Conservation (phyloP, 1,139 yeast genomes). For the Magnusiomyces clavatus region DNA sequence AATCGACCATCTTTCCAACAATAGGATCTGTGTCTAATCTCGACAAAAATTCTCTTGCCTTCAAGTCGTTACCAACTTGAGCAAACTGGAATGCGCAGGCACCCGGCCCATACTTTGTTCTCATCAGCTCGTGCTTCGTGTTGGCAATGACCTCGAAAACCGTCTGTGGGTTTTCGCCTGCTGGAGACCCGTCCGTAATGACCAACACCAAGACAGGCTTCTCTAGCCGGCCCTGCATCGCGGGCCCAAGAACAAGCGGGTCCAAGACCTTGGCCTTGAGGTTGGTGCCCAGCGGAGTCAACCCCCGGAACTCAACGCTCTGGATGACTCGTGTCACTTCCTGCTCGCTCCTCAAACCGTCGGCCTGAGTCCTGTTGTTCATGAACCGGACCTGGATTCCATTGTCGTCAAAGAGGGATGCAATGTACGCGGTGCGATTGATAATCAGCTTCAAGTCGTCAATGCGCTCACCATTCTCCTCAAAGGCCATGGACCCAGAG, state of each 20-base stretch:
- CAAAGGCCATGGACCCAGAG: conserved; percentile 31
- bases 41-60: conserved; percentile 28
- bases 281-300: conserved; percentile 29
- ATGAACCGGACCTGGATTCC: conserved; percentile 30
- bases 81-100: conserved; percentile 30
- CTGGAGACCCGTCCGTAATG: conserved; percentile 31
- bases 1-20: conserved; percentile 28
- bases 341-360: conserved; percentile 23
- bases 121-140: conserved; percentile 22
- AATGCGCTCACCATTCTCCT: conserved; percentile 31
- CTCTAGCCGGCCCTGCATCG: conserved; percentile 20
- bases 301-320: conserved; percentile 26
- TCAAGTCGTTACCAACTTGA: conserved; percentile 29
- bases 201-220: conserved; percentile 29
- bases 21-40: conserved; percentile 27
- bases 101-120: conserved; percentile 26
- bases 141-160: conserved; percentile 23
- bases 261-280: conserved; percentile 25
- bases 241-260: conserved; percentile 27
- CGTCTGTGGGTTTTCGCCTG: conserved; percentile 25
- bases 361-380: conserved; percentile 25
- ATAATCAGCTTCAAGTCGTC: conserved; percentile 29
- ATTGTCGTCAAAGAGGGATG: conserved; percentile 27
- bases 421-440: conserved; percentile 26
- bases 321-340: conserved; percentile 23